Evolutionary conservation across 306 rosid genomes (phyloP).

Genomic region (Prosopis cineraria): DNA sequence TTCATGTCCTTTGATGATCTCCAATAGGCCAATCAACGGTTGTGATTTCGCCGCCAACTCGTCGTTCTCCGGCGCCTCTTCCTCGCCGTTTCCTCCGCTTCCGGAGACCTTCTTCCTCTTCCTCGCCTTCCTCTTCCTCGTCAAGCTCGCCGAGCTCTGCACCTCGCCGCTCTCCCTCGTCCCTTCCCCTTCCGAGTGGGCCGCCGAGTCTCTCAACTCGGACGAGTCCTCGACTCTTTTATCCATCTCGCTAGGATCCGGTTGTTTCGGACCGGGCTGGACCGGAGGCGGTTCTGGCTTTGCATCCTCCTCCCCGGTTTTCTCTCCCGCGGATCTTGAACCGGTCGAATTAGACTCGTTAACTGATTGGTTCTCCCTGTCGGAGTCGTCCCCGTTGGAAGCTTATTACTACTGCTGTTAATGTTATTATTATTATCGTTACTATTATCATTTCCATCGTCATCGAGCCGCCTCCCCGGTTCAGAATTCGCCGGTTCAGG

Average conservation of each 20-base stretch:
- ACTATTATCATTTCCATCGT: neutral
- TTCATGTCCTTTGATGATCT: constrained; percentile 59
- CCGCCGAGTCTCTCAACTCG: constrained; percentile 65
- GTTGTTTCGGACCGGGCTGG: constrained; percentile 31
- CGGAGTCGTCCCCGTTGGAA: constrained; percentile 52
- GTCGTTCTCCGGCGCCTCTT: constrained; percentile 33
- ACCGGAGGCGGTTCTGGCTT: constrained; percentile 34
- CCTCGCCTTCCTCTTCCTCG: constrained; percentile 49
- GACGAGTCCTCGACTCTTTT: constrained; percentile 54
- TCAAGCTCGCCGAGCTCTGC: constrained; percentile 81
- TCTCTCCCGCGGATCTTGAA: constrained; percentile 55
- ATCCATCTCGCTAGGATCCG: constrained; percentile 50
- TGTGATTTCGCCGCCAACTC: constrained; percentile 45
- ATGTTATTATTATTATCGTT: neutral
- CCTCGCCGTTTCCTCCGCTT: constrained; percentile 29
- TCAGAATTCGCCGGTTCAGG: constrained; percentile 40
- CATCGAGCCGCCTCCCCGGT: constrained; percentile 40
- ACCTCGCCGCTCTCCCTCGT: constrained; percentile 76
- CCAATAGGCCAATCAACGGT: constrained; percentile 59
- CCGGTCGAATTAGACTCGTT: constrained; percentile 85
- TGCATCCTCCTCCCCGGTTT: constrained; percentile 35
- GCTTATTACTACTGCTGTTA: neutral
- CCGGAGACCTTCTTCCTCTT: constrained; percentile 46
- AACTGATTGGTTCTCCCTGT: constrained; percentile 75
- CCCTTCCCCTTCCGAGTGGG: constrained; percentile 57